phyloP scores from a whole-genome alignment of 2,329 filamentous ascomycete species.

The Phaeosphaeriaceae sp. region DNA sequence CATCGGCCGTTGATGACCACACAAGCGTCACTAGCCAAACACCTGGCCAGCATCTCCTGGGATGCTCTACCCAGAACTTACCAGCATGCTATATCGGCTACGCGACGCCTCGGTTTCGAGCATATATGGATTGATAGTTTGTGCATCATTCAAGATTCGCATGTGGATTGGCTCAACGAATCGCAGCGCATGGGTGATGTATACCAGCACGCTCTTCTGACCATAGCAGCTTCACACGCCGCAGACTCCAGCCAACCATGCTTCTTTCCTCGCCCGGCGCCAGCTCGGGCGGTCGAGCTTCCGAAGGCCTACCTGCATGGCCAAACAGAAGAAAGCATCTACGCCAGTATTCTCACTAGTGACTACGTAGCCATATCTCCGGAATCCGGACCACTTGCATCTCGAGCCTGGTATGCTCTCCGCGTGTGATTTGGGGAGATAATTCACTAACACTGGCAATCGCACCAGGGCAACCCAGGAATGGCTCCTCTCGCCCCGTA shows the following conservation, averaged over 20 bases:
- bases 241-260: constrained; percentile 21
- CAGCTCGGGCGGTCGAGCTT: constrained; percentile 14
- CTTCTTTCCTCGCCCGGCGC: constrained; percentile 17
- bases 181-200: constrained; percentile 22
- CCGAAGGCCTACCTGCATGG: constrained; percentile 8
- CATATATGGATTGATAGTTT: constrained; percentile 28
- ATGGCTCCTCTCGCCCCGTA: constrained; percentile 25
- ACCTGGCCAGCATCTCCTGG: constrained; percentile 17
- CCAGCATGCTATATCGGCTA: constrained; percentile 16
- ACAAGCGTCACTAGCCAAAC: constrained; percentile 13
- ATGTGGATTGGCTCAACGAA: constrained; percentile 22
- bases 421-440: background rate
- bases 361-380: constrained; percentile 15
- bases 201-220: constrained; percentile 19
- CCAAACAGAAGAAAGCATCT: constrained; percentile 13
- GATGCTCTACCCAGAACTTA: constrained; percentile 12
- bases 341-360: constrained; percentile 14
- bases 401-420: constrained; percentile 13
- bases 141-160: constrained; percentile 23
- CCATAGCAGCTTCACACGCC: constrained; percentile 22
- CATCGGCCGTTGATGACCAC: constrained; percentile 30
- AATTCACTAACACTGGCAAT: background rate
- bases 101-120: constrained; percentile 11
- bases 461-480: constrained; percentile 22
- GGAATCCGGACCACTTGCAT: constrained; percentile 15